These are phyloP conservation scores for Geotrichum reessii DNA, from an alignment of 1,139 yeast genomes.

Conservation along the genomic window DNA sequence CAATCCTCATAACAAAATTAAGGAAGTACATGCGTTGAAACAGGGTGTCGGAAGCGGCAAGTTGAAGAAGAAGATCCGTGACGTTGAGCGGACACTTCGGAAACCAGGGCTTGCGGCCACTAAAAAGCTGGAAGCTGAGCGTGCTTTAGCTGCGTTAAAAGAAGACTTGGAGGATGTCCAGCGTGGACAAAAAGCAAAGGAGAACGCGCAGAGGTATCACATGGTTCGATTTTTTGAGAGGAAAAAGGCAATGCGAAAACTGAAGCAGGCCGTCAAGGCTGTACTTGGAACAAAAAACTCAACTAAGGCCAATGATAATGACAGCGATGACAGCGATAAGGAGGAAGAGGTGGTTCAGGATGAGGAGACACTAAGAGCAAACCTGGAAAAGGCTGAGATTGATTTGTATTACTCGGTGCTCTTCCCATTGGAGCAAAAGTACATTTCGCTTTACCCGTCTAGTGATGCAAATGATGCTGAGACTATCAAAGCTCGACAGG, in stretches of 20 bases:
- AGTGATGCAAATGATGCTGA: slow-evolving; percentile 24
- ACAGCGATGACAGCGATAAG: slow-evolving; percentile 28
- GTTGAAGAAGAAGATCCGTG: slow-evolving; percentile 81
- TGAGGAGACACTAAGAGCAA: slow-evolving; percentile 6
- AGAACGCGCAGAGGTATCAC: slow-evolving; percentile 73
- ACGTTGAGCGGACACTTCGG: slow-evolving; percentile 61
- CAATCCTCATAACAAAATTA: background rate
- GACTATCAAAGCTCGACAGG: slow-evolving; percentile 21
- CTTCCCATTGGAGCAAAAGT: slow-evolving; percentile 76
- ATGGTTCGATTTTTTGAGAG: slow-evolving; percentile 90
- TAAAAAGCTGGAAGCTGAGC: slow-evolving; percentile 72
- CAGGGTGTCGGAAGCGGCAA: slow-evolving; percentile 21
- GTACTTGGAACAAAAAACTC: slow-evolving; percentile 33
- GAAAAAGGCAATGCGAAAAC: slow-evolving; percentile 75
- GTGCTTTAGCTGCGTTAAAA: slow-evolving; percentile 71
- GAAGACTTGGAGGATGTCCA: slow-evolving; percentile 58
- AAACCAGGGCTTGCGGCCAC: slow-evolving; percentile 56
- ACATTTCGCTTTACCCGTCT: slow-evolving; percentile 67
- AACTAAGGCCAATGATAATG: slow-evolving; percentile 30
- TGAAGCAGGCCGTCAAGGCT: slow-evolving; percentile 57
- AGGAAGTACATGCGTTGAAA: slow-evolving; percentile 13
- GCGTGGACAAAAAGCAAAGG: slow-evolving; percentile 47
- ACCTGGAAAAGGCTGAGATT: slow-evolving; percentile 50
- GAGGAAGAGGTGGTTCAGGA: slow-evolving; percentile 39
- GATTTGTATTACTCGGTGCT: slow-evolving; percentile 73